Percentiles rank a stretch among this genome's conserved stretches.
Evolutionary conservation across 164 flowering plant species (phyloP).

Genomic region (Santalum album): DNA sequence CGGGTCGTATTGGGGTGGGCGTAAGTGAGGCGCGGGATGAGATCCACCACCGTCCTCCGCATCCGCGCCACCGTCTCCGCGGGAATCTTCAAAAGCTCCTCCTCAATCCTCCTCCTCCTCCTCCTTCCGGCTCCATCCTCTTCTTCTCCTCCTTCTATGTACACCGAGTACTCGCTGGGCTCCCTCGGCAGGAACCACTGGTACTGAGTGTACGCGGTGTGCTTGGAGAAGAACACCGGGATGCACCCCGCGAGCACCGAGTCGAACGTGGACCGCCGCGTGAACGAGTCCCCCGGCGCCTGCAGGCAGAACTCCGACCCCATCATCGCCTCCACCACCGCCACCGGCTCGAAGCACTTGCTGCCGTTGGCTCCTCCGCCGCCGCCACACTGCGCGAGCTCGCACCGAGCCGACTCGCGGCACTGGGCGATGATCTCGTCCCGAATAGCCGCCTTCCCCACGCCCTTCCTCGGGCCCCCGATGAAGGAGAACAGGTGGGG

Average conservation of each 20-base stretch:
- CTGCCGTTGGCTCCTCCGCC: slow-evolving; percentile 14
- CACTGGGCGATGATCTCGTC: slow-evolving; percentile 46
- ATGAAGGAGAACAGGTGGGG: slow-evolving; percentile 45
- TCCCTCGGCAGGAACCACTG: slow-evolving; percentile 45
- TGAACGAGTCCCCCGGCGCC: slow-evolving; percentile 66
- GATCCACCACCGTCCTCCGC: slow-evolving; percentile 29
- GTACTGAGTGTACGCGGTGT: slow-evolving; percentile 59
- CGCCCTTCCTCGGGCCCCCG: slow-evolving; percentile 38
- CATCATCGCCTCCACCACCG: slow-evolving; percentile 33
- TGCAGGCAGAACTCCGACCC: slow-evolving; percentile 45
- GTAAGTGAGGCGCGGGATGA: slow-evolving; percentile 52
- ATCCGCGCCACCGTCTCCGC: slow-evolving; percentile 21
- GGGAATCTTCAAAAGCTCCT: slow-evolving; percentile 13
- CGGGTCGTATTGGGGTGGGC: slow-evolving; percentile 36
- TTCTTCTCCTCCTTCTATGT: slow-evolving; percentile 16
- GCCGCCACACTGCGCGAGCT: slow-evolving; percentile 21
- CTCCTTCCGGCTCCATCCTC: slow-evolving; percentile 7
- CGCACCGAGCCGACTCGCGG: slow-evolving; percentile 31
- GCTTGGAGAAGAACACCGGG: slow-evolving; percentile 59
- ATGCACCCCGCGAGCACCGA: slow-evolving; percentile 54
- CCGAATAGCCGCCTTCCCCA: slow-evolving; percentile 42
- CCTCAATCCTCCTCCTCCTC: slow-evolving; percentile 11
- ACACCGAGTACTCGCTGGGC: slow-evolving; percentile 35
- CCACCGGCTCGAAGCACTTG: slow-evolving; percentile 34
- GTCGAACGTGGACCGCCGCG: slow-evolving; percentile 60